These are phyloP conservation scores for Tuctoria greenei DNA, from an alignment of 176 grass and related monocot species.

Conservation along the genomic window DNA sequence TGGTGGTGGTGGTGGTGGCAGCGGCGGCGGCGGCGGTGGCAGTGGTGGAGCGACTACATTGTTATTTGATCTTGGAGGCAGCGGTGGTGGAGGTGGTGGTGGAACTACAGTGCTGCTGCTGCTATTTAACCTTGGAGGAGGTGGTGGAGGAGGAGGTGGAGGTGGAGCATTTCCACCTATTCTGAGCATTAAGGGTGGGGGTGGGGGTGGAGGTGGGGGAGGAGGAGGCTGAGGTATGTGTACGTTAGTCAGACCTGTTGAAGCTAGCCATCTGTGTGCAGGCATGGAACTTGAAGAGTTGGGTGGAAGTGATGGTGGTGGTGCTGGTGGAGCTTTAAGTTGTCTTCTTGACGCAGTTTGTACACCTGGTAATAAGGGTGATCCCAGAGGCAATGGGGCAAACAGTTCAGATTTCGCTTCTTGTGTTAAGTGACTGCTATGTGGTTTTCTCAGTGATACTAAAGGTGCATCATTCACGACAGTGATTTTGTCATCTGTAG, in stretches of 20 bases:
- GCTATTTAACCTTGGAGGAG: constrained; percentile 39
- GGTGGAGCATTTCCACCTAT: constrained; percentile 15
- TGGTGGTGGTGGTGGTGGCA: background rate
- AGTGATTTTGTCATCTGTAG: constrained; percentile 40
- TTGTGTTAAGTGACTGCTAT: constrained; percentile 19
- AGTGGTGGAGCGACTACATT: background rate
- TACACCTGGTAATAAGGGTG: constrained; percentile 28
- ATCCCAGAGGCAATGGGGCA: background rate
- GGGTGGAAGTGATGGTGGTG: constrained; percentile 9
- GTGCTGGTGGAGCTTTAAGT: constrained; percentile 16
- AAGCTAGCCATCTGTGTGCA: background rate
- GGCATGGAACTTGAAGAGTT: constrained; percentile 8
- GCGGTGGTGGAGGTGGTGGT: constrained; percentile 5
- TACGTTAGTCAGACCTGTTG: constrained; percentile 23
- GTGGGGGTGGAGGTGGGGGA: constrained; percentile 36
- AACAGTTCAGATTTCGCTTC: constrained; percentile 4
- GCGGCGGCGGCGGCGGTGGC: background rate
- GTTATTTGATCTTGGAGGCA: background rate
- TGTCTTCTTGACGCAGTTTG: constrained; percentile 32
- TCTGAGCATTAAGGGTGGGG: constrained; percentile 34
- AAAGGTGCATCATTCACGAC: constrained; percentile 20
- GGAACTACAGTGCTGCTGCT: background rate
- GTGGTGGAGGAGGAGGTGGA: constrained; percentile 35
- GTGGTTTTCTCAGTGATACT: constrained; percentile 7
- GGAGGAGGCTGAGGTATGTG: constrained; percentile 17